Conservation (phyloP, 768 basidiomycete genomes). For the Paxillus involutus region DNA sequence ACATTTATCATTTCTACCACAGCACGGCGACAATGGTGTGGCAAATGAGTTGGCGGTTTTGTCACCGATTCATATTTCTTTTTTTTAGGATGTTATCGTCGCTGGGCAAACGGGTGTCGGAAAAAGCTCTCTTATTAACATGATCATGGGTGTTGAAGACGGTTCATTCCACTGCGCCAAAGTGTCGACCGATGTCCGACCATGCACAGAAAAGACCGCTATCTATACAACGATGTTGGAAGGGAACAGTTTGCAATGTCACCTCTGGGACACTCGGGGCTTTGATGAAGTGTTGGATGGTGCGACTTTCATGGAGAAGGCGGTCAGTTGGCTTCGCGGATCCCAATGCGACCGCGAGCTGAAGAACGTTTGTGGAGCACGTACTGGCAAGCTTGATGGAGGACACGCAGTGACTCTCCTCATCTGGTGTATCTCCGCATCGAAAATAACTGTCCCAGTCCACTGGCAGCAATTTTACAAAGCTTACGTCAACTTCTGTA, state of each 20-base stretch:
- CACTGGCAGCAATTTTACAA: slow-evolving; percentile 29
- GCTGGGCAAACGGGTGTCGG: slow-evolving; percentile 27
- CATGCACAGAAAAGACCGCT: slow-evolving; percentile 15
- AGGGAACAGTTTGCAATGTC: slow-evolving; percentile 4
- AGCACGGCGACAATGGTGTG: slow-evolving; percentile 8
- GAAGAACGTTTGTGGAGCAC: slow-evolving; percentile 8
- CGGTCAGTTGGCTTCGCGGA: slow-evolving; percentile 11
- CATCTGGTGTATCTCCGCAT: slow-evolving; percentile 30
- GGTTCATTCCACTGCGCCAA: background rate
- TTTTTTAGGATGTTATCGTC: slow-evolving; percentile 18
- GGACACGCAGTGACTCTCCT: slow-evolving; percentile 5
- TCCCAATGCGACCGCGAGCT: slow-evolving; percentile 19
- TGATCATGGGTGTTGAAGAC: slow-evolving; percentile 19
- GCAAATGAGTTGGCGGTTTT: slow-evolving; percentile 10
- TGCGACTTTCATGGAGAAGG: slow-evolving; percentile 5
- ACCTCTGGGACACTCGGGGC: slow-evolving; percentile 28
- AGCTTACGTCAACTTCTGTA: slow-evolving; percentile 24
- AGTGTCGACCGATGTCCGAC: slow-evolving; percentile 16
- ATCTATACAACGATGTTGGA: slow-evolving; percentile 6
- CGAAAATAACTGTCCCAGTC: slow-evolving; percentile 25
- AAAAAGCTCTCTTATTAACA: slow-evolving; percentile 26
- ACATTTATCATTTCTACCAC: background rate
- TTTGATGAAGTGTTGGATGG: slow-evolving; percentile 19
- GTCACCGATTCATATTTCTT: background rate
- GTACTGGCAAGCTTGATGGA: background rate